Evolutionary conservation across 2,329 filamentous ascomycete genomes (phyloP).

Genomic region (Colletotrichum spaethianum): DNA sequence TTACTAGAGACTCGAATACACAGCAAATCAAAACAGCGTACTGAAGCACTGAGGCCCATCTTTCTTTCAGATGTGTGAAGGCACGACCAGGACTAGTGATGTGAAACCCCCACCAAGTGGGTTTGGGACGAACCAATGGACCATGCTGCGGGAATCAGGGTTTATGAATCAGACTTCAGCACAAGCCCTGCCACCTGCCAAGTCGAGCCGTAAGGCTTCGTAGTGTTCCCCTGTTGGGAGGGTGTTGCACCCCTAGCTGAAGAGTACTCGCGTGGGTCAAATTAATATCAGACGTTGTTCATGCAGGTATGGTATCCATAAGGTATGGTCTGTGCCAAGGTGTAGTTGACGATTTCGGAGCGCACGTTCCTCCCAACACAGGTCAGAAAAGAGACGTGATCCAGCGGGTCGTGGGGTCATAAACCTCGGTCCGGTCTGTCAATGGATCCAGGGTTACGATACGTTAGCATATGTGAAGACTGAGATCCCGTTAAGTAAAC

Average conservation of each 20-base stretch:
- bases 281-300: slow-evolving; percentile 28
- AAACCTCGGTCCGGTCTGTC: slow-evolving; percentile 6
- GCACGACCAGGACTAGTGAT: slow-evolving; percentile 13
- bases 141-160: slow-evolving; percentile 10
- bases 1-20: background rate
- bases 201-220: slow-evolving; percentile 5
- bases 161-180: slow-evolving; percentile 28
- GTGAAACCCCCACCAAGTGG: slow-evolving; percentile 12
- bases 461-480: slow-evolving; percentile 21
- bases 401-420: background rate
- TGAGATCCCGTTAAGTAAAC: background rate
- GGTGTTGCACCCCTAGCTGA: slow-evolving; percentile 1
- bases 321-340: slow-evolving; percentile 15
- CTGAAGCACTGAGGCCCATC: slow-evolving; percentile 2
- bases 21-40: background rate
- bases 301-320: slow-evolving; percentile 16
- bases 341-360: background rate
- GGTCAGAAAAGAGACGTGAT: slow-evolving; percentile 2
- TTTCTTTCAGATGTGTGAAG: background rate
- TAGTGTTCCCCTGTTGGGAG: slow-evolving; percentile 5
- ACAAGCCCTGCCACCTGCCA: slow-evolving; percentile 12
- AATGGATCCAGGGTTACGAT: background rate
- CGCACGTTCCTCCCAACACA: background rate
- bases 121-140: slow-evolving; percentile 35
- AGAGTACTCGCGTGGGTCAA: slow-evolving; percentile 24